Base-by-base conservation (phyloP, 352 stramenopile species). In the Phytophthora palmivora region DNA sequence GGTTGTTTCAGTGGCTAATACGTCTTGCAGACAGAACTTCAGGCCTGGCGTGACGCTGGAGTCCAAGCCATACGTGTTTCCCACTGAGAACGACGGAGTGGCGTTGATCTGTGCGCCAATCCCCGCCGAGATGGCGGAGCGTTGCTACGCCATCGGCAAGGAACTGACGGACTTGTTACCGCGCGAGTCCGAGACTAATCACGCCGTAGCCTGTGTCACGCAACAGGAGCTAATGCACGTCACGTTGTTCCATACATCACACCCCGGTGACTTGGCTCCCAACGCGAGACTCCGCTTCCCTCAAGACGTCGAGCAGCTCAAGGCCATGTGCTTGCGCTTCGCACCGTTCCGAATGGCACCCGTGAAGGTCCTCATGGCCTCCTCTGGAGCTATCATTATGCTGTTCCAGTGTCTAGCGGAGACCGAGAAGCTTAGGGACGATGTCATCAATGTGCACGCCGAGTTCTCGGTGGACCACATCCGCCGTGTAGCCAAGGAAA, bases 161-260 rank as follows among this genome's bases (percentile, higher is more conserved):
- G 64, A 86, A 34, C 53, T 91, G 22, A 73, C 81, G 9, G 63
- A 64, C 15, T 39, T 87, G 50, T 43, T 91, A 11, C 76, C 74
- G 28, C 68, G 76, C 2, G 55, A 73, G 18, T n/a, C 47, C 0
- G 61, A 54, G 24, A 78, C 67, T 2, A 47, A 59, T 18, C 58
- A 84, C 45, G 64, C 75, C 15, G 71, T 74, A 18, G 69, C 58
- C n/a, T 89, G 85, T 56, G 76, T 91, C 32, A 91, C 88, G 53
- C 76, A 73, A 9, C 67, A 72, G 12, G 79, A 86, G 4, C 75
- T 87, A 26, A 91, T 93, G 84, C 84, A 93, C 65, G 63, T 93
- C 58, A 93, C 84, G 52, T 63, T 93, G 8, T 91, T 90, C 60
- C 84, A 93, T 68, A 91, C 84, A 42, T 93, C 84, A 11, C 82